Conservation (phyloP, 805 yeast species). For the Aciculoconidium aculeatum region DNA sequence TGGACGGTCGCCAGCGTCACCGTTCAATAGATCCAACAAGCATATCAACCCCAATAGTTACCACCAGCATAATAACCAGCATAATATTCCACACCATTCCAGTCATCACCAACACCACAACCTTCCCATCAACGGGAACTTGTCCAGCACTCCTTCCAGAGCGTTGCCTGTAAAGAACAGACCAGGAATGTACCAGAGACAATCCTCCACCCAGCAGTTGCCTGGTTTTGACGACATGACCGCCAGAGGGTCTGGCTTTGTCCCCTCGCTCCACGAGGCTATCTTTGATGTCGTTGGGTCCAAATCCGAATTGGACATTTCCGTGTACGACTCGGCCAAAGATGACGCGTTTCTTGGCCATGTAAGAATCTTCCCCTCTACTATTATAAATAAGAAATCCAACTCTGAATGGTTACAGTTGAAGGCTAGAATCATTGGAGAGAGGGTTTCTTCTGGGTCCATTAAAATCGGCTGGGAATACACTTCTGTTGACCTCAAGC, state of each 20-base stretch:
- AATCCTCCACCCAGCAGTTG: slow-evolving; percentile 31
- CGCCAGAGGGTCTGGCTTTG: slow-evolving; percentile 42
- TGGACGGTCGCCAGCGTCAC: slow-evolving; percentile 23
- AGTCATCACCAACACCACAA: slow-evolving; percentile 8
- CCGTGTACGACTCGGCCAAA: slow-evolving; percentile 81
- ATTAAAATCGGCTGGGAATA: slow-evolving; percentile 73
- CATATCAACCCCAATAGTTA: slow-evolving; percentile 7
- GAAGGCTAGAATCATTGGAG: slow-evolving; percentile 69
- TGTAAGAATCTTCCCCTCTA: slow-evolving; percentile 62
- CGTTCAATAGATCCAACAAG: slow-evolving; percentile 8
- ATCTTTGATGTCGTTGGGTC: slow-evolving; percentile 86
- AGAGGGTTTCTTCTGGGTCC: slow-evolving; percentile 66
- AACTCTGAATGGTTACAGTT: slow-evolving; percentile 71
- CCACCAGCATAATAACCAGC: slow-evolving; percentile 8
- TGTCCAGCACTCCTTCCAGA: slow-evolving; percentile 8
- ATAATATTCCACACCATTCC: slow-evolving; percentile 5
- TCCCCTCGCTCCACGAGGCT: slow-evolving; percentile 90
- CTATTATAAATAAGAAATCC: slow-evolving; percentile 33
- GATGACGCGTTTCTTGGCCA: slow-evolving; percentile 87
- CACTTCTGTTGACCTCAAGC: slow-evolving; percentile 55
- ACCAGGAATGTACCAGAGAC: slow-evolving; percentile 35
- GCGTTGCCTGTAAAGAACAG: slow-evolving; percentile 13
- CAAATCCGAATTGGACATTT: slow-evolving; percentile 76
- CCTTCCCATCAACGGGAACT: slow-evolving; percentile 11
- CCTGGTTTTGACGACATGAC: slow-evolving; percentile 15